A percentile compares a stretch with the other conserved stretches of the same genome.
These are phyloP conservation scores for Takakia lepidozioides DNA, from an alignment of 225 moss, liverwort and hornwort species.

Conservation along the genomic window DNA sequence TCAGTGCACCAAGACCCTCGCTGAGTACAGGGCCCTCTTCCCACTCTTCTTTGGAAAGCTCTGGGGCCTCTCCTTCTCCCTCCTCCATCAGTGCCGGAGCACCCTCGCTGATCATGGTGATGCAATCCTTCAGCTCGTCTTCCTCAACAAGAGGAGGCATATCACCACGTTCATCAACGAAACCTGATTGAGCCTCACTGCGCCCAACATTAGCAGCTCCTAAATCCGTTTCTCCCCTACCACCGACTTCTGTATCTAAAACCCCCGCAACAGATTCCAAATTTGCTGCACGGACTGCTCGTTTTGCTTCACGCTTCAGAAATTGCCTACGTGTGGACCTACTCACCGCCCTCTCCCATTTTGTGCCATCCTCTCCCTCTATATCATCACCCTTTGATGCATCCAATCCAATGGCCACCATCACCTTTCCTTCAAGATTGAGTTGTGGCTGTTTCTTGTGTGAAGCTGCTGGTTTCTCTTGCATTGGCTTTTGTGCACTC, in stretches of 20 bases:
- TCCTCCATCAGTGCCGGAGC: conserved; percentile 9
- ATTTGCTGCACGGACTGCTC: conserved; percentile 21
- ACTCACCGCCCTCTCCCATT: conserved; percentile 65
- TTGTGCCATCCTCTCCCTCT: conserved; percentile 37
- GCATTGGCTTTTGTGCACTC: conserved; percentile 14
- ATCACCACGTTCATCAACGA: conserved; percentile 31
- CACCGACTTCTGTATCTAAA: conserved; percentile 1
- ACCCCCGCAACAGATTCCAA: conserved; percentile 12
- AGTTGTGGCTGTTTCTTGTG: conserved; percentile 9
- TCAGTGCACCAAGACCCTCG: conserved; percentile 2
- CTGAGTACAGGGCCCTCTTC: too few species aligned
- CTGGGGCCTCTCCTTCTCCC: too few species aligned
- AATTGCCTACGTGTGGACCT: conserved; percentile 71
- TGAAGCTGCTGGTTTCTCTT: conserved; percentile 15
- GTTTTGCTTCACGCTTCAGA: conserved; percentile 60
- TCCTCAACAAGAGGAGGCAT: conserved; percentile 14
- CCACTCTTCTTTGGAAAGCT: too few species aligned
- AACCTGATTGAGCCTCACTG: conserved; percentile 14
- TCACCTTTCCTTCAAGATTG: conserved; percentile 49
- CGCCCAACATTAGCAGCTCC: too few species aligned
- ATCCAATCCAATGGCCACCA: conserved; percentile 52
- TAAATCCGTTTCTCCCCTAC: too few species aligned
- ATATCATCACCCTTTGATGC: conserved; percentile 51
- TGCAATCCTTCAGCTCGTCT: conserved; percentile 5
- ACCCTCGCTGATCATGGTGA: conserved; percentile 10